Base-by-base conservation (phyloP, 148 eudicot genomes). In the Dysphania ambrosioides region DNA sequence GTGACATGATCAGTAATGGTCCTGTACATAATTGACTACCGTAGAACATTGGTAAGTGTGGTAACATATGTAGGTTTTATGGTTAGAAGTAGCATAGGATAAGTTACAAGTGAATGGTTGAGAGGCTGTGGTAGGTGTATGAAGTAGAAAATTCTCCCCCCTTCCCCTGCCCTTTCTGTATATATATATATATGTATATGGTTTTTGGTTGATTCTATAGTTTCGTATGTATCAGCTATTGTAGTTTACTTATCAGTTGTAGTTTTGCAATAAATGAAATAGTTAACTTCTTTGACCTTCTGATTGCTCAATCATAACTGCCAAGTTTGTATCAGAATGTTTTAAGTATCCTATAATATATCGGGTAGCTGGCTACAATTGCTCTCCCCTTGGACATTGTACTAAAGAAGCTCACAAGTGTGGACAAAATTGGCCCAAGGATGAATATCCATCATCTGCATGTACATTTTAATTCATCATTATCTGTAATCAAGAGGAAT, bases 401-500 rank as follows among this genome's bases (percentile, higher is more conserved):
- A n/a, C n/a, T n/a, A 26, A 70, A 70, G 5, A n/a, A 21, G 9
- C 4, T 38, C 23, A 13, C 26, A 5, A 7, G 8, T 35, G 23
- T 56, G 30, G 51, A 38, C 16, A 62, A 34, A 34, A 61, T 29
- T 32, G 26, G 40, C 49, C 8, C 62, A 47, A 63, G 19, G 12
- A 30, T 29, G 56, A 68, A 42, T 60, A 40, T 76, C 68, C 73
- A 76, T 68, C 47, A 66, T 58, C 55, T 68, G 31, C 57, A 58
- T 9, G 13, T 77, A 62, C 12, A 47, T 11, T 47, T 42, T 42
- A 44, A 10, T 21, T 47, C 18, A 47, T 47, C 23, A 72, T 53
- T 72, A 36, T 78, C 58, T 71, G 36, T 82, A 82, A 75, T 89
- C 89, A 66, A 77, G 65, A 90, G 84, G 80, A 75, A 87, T 35